Evolutionary conservation across 108 stramenopile species (phyloP), one percentile per base, ranked within the genome.

Genomic region (Cylindrotheca fusiformis): DNA sequence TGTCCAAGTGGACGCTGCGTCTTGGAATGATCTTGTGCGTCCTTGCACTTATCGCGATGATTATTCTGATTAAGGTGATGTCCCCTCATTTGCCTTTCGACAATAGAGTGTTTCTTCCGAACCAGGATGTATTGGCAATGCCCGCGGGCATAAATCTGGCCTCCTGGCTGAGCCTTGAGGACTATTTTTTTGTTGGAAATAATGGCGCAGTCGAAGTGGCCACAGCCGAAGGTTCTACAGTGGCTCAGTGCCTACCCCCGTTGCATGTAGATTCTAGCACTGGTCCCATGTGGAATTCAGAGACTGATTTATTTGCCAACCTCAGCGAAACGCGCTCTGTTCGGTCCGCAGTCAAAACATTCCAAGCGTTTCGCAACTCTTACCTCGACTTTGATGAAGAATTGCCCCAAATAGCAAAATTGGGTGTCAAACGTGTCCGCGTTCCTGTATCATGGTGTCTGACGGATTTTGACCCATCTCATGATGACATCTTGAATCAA

Each of bases 101-200:
- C n/a, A n/a, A n/a, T n/a, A n/a, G n/a, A n/a, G n/a, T n/a, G n/a
- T n/a, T n/a, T n/a, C n/a, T n/a, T n/a, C n/a, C n/a, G n/a, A n/a
- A n/a, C n/a, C n/a, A n/a, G n/a, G 36, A 41, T 14, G 10, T 10
- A 14, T 14, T 61, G 6, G 74, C 79, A 10, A 80, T 84, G 53
- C 83, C 84, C 10, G 48, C 68, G 20, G 84, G 89, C 27, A 85
- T 90, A 58, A 90, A 90, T 58, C 61, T 87, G 1, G 86, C 76
- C 0, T 78, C 77, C 25, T 87, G 90, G 89, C 65, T 91, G 41
- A 73, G 82, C n/a, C 76, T 91, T 63, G 90, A 91, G 60, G 88
- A 90, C 59, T 90, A 84, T 63, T 86, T 90, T 55, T 90, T 83
- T 62, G 85, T 79, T 0, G 85, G 85, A 8, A 1, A 51, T 25